Evolutionary conservation across 306 rosid genomes (phyloP).

Genomic region (Gastrolobium bilobum): DNA sequence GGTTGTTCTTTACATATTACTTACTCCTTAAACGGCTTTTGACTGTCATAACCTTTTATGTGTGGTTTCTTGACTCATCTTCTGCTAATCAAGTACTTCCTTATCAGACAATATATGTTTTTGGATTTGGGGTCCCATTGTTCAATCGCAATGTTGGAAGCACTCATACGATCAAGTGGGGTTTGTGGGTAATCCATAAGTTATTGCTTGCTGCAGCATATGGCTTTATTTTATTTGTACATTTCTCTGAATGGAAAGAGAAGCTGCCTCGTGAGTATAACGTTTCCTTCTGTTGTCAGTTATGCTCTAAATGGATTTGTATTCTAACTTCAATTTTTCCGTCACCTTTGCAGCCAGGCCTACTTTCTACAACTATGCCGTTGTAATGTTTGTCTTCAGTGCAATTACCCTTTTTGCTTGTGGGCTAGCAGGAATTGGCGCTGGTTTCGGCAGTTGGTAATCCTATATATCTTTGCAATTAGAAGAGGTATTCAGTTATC

Average conservation of each 20-base stretch:
- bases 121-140: constrained; percentile 80
- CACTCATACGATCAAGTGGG: constrained; percentile 61
- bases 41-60: background rate
- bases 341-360: constrained; percentile 73
- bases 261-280: constrained; percentile 76
- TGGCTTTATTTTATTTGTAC: constrained; percentile 80
- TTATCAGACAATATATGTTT: constrained; percentile 72
- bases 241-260: constrained; percentile 82
- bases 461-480: constrained; percentile 1
- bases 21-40: constrained; percentile 23
- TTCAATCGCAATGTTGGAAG: constrained; percentile 57
- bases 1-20: constrained; percentile 12
- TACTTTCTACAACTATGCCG: constrained; percentile 69
- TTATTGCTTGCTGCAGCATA: constrained; percentile 69
- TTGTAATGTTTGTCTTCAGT: constrained; percentile 66
- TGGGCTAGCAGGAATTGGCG: constrained; percentile 64
- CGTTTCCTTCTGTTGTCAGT: background rate
- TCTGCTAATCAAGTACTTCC: constrained; percentile 37
- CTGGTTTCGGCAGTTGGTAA: constrained; percentile 76
- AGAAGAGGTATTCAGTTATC: background rate
- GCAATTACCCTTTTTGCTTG: constrained; percentile 63
- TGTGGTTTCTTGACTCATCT: constrained; percentile 21
- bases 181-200: constrained; percentile 73
- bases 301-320: constrained; percentile 24
- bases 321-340: constrained; percentile 41